phyloP scores from a whole-genome alignment of 352 stramenopile genomes.

The Pythium apleroticum region DNA sequence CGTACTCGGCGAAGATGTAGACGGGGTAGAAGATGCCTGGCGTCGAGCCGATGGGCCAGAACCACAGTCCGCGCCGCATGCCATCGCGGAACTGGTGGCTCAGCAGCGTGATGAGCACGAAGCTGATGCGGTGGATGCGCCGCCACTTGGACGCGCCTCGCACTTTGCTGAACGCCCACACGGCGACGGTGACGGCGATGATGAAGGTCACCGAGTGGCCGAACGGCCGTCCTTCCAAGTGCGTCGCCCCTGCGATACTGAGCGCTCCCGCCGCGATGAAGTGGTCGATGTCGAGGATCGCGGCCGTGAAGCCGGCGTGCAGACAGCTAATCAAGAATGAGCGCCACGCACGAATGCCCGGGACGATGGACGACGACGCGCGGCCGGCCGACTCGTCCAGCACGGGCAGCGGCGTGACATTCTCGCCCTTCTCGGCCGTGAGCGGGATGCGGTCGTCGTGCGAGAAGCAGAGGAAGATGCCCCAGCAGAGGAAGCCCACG shows the following conservation, averaged over 20 bases:
- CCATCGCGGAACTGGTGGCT: conserved; percentile 73
- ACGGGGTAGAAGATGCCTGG: conserved; percentile 59
- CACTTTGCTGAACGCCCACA: conserved; percentile 28
- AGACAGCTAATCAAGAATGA: conserved; percentile 44
- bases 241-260: conserved; percentile 54
- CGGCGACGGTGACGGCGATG: conserved; percentile 36
- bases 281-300: conserved; percentile 67
- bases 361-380: conserved; percentile 6
- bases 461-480: conserved; percentile 51
- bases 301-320: conserved; percentile 37
- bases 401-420: conserved; percentile 18
- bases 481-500: conserved; percentile 60
- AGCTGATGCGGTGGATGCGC: conserved; percentile 41
- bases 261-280: conserved; percentile 65
- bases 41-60: conserved; percentile 70
- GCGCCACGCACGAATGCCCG: conserved; percentile 22
- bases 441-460: conserved; percentile 25
- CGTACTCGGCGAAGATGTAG: conserved; percentile 59
- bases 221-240: conserved; percentile 60
- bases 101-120: conserved; percentile 55
- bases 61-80: conserved; percentile 62
- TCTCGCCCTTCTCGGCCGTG: conserved; percentile 4
- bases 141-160: conserved; percentile 24
- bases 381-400: conserved; percentile 19
- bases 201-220: conserved; percentile 72